These are phyloP conservation scores for Buxus sempervirens DNA, from an alignment of 164 flowering plant genomes.

Conservation along the genomic window DNA sequence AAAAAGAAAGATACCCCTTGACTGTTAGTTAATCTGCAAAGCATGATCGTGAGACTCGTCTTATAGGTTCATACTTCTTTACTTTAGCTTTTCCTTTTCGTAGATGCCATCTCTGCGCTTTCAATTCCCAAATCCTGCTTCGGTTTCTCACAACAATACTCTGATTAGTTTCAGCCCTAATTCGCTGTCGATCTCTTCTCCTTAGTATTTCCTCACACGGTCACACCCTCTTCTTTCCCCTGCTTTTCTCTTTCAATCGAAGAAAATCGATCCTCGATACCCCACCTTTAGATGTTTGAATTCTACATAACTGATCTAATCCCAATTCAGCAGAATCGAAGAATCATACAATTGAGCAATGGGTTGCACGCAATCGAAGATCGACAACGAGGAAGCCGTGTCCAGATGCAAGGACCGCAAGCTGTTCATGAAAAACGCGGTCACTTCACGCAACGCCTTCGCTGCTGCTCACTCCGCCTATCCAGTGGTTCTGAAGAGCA, in stretches of 20 bases:
- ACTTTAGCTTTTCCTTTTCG: too few relatives aligned
- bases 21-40: neutral
- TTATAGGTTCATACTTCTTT: too few relatives aligned
- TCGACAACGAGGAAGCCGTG: slow-evolving; percentile 84
- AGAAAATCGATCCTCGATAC: too few relatives aligned
- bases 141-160: neutral
- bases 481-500: slow-evolving; percentile 61
- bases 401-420: slow-evolving; percentile 77
- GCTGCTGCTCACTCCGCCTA: slow-evolving; percentile 81
- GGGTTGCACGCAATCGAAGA: slow-evolving; percentile 90
- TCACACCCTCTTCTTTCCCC: neutral
- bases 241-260: neutral
- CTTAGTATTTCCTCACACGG: neutral
- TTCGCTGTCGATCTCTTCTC: neutral
- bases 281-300: neutral
- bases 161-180: neutral
- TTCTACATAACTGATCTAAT: neutral
- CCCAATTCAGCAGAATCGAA: neutral
- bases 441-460: slow-evolving; percentile 57
- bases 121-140: neutral
- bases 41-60: neutral
- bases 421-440: slow-evolving; percentile 69
- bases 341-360: slow-evolving; percentile 22
- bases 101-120: neutral
- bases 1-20: too few relatives aligned